Conservation (phyloP, 352 stramenopile species). For the Plasmopara viticola region DNA sequence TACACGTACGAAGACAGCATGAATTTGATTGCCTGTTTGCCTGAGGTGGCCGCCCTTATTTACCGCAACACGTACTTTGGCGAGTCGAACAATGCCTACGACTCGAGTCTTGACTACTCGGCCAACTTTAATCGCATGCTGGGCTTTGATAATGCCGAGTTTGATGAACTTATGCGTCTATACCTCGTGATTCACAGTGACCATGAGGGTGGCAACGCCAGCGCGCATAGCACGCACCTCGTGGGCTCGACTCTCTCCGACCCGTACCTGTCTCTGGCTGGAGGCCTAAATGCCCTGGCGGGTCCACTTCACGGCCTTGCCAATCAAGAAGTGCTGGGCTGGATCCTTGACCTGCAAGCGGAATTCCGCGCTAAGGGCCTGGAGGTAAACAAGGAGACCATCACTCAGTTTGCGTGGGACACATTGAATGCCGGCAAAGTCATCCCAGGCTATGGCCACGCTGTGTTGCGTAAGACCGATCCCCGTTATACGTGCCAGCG, state of each 20-base stretch:
- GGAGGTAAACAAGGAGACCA: slow-evolving; percentile 96
- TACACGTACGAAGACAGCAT: slow-evolving; percentile 98
- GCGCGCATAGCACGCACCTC: slow-evolving; percentile 97
- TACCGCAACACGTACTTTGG: slow-evolving; percentile 99
- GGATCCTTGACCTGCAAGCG: slow-evolving; percentile 91
- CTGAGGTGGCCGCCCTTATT: slow-evolving; percentile 96
- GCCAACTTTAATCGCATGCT: slow-evolving; percentile 99
- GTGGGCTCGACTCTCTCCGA: slow-evolving; percentile 96
- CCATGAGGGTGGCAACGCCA: slow-evolving; percentile 99
- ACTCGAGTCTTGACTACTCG: slow-evolving; percentile 96
- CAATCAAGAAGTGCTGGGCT: slow-evolving; percentile 97
- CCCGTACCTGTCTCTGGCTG: slow-evolving; percentile 96
- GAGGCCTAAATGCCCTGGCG: slow-evolving; percentile 95
- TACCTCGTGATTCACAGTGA: slow-evolving; percentile 99
- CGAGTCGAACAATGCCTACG: slow-evolving; percentile 88
- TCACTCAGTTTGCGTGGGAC: slow-evolving; percentile 98
- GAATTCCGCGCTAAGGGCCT: slow-evolving; percentile 96
- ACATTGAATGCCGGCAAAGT: slow-evolving; percentile 99
- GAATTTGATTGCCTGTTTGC: slow-evolving; percentile 95
- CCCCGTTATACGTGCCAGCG: slow-evolving; percentile 98
- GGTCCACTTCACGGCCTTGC: slow-evolving; percentile 97
- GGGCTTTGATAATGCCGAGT: slow-evolving; percentile 93
- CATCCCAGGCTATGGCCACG: slow-evolving; percentile 97
- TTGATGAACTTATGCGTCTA: slow-evolving; percentile 99
- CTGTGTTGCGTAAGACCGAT: slow-evolving; percentile 98